A percentile compares a stretch with the other conserved stretches of the same genome.
phyloP scores from a whole-genome alignment of 169 alveolate species.

The Plasmodium fragile region DNA sequence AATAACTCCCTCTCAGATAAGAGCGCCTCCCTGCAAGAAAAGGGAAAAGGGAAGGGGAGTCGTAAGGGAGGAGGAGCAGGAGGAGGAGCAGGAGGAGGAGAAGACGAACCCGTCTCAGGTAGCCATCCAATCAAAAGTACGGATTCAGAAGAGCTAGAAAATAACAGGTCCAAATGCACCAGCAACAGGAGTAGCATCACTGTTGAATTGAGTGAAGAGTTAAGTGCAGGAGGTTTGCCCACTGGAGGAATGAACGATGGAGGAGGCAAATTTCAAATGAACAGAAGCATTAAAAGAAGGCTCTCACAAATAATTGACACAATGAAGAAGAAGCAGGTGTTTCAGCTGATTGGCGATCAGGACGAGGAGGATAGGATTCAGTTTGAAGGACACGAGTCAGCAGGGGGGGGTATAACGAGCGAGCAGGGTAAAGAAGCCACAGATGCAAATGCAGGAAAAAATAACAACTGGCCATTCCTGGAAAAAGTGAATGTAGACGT shows the following conservation, averaged over 20 bases:
- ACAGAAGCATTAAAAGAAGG: conserved; percentile 55
- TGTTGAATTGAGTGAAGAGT: neutral
- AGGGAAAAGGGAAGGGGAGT: neutral
- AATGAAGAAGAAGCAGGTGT: conserved; percentile 17
- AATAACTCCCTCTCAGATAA: neutral
- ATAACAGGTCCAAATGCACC: neutral
- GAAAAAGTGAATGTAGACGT: conserved; percentile 20
- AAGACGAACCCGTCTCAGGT: neutral
- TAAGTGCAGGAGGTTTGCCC: neutral
- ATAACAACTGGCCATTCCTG: neutral
- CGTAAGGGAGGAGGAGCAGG: neutral
- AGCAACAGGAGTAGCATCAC: neutral
- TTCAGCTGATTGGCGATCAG: neutral
- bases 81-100: neutral
- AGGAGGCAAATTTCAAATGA: neutral
- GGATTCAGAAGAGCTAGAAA: neutral
- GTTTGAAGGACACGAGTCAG: neutral
- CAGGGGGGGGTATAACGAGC: neutral
- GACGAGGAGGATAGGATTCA: conserved; percentile 1
- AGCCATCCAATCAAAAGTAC: neutral
- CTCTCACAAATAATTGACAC: conserved; percentile 34
- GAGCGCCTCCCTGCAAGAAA: neutral
- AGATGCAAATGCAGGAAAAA: neutral
- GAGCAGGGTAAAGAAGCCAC: neutral
- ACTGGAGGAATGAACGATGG: neutral